A percentile compares a stretch with the other conserved stretches of the same genome.
These are phyloP conservation scores for Trichophyton equinum DNA, from an alignment of 2,329 filamentous ascomycete species.

Conservation along the genomic window DNA sequence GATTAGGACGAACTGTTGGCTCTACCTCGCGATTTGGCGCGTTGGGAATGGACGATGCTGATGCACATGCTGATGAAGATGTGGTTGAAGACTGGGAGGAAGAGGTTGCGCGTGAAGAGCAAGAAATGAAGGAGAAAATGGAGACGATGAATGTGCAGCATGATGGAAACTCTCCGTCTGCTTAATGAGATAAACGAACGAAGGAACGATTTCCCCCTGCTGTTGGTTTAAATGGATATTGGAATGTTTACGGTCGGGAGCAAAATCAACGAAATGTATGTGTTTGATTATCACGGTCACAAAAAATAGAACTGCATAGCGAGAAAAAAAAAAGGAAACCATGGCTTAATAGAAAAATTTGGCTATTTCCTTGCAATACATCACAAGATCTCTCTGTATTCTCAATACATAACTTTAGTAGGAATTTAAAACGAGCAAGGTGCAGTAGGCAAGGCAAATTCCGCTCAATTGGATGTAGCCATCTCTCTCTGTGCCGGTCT, in stretches of 20 bases:
- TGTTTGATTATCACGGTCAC: not conserved
- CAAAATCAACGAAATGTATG: not conserved
- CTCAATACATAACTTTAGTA: not conserved
- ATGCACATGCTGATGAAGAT: conserved; percentile 20
- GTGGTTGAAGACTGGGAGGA: conserved; percentile 38
- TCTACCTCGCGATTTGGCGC: conserved; percentile 18
- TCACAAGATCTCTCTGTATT: not conserved
- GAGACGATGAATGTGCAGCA: conserved; percentile 2
- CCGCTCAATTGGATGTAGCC: not conserved
- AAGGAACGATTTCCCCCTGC: not conserved
- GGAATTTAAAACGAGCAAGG: not conserved
- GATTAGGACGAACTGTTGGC: conserved; percentile 9
- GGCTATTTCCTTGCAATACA: not conserved
- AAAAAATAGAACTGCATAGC: not conserved
- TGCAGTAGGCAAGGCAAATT: not conserved
- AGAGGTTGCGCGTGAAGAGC: conserved; percentile 33
- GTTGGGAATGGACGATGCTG: conserved; percentile 19
- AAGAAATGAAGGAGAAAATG: conserved; percentile 15
- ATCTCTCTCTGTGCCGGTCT: conserved; percentile 3
- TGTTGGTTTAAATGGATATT: not conserved
- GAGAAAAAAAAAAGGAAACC: not conserved
- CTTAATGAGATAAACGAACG: not conserved
- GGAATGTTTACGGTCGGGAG: not conserved
- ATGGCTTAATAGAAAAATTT: not conserved
- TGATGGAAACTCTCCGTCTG: not conserved